Percentiles rank a stretch among this genome's conserved stretches.
phyloP scores from a whole-genome alignment of 2,329 filamentous ascomycete species.

The Ophioceras dolichostomum region DNA sequence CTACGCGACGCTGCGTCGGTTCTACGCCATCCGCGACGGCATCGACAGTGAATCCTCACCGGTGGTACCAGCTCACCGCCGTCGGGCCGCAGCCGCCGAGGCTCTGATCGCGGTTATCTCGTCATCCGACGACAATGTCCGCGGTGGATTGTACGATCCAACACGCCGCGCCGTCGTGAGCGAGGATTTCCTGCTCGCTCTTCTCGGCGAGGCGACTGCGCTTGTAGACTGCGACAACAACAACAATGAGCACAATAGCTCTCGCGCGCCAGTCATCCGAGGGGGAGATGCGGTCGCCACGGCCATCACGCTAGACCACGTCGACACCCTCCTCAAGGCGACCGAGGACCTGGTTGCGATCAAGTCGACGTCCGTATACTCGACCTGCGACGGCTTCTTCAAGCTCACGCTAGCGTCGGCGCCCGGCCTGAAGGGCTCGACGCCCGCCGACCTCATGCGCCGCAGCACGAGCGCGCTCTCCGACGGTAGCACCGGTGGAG shows the following conservation, averaged over 20 bases:
- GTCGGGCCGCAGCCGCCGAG: slow-evolving; percentile 58
- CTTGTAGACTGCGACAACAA: slow-evolving; percentile 42
- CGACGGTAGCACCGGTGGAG: slow-evolving; percentile 16
- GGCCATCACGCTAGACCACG: slow-evolving; percentile 57
- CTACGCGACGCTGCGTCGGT: slow-evolving; percentile 81
- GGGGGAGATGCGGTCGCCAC: slow-evolving; percentile 26
- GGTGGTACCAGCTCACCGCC: slow-evolving; percentile 34
- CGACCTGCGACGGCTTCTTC: slow-evolving; percentile 68
- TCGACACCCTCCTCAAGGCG: slow-evolving; percentile 63
- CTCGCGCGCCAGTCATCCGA: slow-evolving; percentile 7
- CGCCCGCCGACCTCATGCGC: slow-evolving; percentile 51
- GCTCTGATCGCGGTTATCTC: slow-evolving; percentile 74
- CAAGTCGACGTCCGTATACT: slow-evolving; percentile 53
- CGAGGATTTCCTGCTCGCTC: slow-evolving; percentile 71
- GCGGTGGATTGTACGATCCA: slow-evolving; percentile 78
- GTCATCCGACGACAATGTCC: slow-evolving; percentile 81
- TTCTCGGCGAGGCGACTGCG: slow-evolving; percentile 73
- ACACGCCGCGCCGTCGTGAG: slow-evolving; percentile 72
- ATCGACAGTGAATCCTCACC: slow-evolving; percentile 41
- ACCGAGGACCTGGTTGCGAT: slow-evolving; percentile 73
- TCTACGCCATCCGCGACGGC: slow-evolving; percentile 74
- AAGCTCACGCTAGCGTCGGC: slow-evolving; percentile 61
- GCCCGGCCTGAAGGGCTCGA: slow-evolving; percentile 46
- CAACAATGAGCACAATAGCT: slow-evolving; percentile 3
- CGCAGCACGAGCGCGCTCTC: slow-evolving; percentile 31